phyloP scores from a whole-genome alignment of 2,329 filamentous ascomycete genomes.

The Ophiocordyceps sinensis region DNA sequence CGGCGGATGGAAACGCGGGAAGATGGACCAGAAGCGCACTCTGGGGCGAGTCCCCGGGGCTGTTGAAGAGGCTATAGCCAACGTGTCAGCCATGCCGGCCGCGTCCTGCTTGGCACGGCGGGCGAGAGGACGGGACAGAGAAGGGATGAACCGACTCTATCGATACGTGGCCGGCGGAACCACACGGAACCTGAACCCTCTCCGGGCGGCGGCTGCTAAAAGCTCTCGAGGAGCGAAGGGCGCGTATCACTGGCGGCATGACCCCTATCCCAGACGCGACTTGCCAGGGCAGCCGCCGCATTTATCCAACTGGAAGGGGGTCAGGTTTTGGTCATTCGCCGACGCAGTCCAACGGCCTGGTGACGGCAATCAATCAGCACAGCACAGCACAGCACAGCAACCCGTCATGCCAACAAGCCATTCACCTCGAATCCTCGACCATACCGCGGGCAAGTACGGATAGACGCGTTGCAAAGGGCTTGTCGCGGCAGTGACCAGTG shows the following conservation, averaged over 20 bases:
- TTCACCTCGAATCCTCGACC: no score
- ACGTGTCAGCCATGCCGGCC: conserved; percentile 9
- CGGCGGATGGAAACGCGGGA: conserved; percentile 28
- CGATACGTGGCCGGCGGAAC: conserved; percentile 32
- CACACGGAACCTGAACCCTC: conserved; percentile 30
- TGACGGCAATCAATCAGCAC: no score
- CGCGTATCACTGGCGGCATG: not conserved
- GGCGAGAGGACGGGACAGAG: not conserved
- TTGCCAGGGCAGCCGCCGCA: not conserved
- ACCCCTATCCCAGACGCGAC: not conserved
- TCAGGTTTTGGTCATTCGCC: no score
- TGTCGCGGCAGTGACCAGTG: no score
- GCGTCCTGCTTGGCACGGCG: no score
- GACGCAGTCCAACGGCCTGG: no score
- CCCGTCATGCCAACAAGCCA: no score
- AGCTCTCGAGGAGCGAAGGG: not conserved
- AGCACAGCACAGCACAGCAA: no score
- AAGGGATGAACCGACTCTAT: conserved; percentile 29
- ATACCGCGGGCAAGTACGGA: no score
- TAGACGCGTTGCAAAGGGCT: no score
- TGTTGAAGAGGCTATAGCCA: conserved; percentile 34
- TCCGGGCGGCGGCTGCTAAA: conserved; percentile 12
- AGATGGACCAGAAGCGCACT: conserved; percentile 40
- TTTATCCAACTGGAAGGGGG: not conserved
- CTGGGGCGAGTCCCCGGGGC: conserved; percentile 18